phyloP scores from a whole-genome alignment of 2,329 filamentous ascomycete genomes.

The Penicillium sp. region DNA sequence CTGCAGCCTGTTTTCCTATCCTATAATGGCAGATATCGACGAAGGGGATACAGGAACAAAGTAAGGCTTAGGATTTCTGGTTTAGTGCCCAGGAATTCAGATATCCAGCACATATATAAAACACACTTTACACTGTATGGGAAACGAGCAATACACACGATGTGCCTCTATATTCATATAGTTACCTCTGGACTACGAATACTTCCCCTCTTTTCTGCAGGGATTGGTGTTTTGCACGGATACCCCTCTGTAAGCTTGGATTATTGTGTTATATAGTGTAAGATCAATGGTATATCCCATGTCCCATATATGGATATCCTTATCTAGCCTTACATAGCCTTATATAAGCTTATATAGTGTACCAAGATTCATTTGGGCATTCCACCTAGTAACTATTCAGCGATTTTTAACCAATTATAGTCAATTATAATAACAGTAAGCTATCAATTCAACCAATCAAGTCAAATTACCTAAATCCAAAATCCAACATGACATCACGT shows the following conservation, averaged over 20 bases:
- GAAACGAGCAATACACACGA: slow-evolving; percentile 27
- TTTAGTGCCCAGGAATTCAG: not conserved
- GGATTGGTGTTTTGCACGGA: not conserved
- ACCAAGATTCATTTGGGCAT: too few species aligned
- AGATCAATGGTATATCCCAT: not conserved
- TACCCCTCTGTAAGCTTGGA: not conserved
- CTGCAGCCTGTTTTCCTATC: not conserved
- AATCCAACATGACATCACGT: slow-evolving; percentile 10
- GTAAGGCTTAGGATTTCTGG: not conserved
- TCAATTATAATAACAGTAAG: too few species aligned
- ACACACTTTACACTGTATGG: slow-evolving; percentile 7
- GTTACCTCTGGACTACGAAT: not conserved
- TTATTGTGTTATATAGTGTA: not conserved
- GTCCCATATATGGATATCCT: not conserved
- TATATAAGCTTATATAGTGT: not conserved
- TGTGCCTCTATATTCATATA: slow-evolving; percentile 12
- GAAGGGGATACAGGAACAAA: not conserved
- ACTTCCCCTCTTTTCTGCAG: not conserved
- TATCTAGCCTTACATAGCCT: not conserved
- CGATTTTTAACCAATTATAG: too few species aligned
- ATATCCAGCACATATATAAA: not conserved
- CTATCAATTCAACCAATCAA: too few species aligned
- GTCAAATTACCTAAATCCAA: too few species aligned
- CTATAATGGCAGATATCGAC: not conserved
- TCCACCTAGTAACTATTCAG: too few species aligned